These are phyloP conservation scores for Cyamopsis tetragonoloba DNA, from an alignment of 306 rosid species.

Conservation along the genomic window DNA sequence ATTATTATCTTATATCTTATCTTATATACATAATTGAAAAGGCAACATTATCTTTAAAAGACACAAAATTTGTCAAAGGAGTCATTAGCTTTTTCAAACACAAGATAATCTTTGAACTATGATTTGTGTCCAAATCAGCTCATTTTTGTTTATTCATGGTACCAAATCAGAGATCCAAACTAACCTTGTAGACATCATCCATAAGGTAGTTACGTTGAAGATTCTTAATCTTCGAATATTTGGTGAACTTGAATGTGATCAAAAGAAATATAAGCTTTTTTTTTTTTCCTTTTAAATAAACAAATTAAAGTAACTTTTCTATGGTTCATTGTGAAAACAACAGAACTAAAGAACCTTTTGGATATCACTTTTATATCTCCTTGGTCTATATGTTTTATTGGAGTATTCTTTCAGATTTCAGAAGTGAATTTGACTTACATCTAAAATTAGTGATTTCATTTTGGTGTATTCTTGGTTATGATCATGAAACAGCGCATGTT, in stretches of 20 bases:
- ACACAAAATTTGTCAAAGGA: neutral
- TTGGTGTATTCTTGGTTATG: conserved; percentile 39
- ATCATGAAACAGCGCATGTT: conserved; percentile 58
- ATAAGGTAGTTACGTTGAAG: conserved; percentile 46
- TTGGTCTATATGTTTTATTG: too few relatives aligned
- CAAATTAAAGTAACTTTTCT: too few relatives aligned
- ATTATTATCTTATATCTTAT: too few relatives aligned
- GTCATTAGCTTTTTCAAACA: neutral
- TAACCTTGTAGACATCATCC: conserved; percentile 54
- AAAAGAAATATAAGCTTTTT: neutral
- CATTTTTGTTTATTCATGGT: too few relatives aligned
- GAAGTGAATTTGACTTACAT: conserved; percentile 60
- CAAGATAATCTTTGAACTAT: neutral
- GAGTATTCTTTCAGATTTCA: too few relatives aligned
- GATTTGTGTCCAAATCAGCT: neutral
- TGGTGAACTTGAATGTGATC: conserved; percentile 36
- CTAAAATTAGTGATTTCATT: conserved; percentile 54
- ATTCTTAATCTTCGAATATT: conserved; percentile 53
- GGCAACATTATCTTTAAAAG: too few relatives aligned
- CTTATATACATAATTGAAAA: neutral
- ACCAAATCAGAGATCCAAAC: neutral
- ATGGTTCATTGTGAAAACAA: too few relatives aligned
- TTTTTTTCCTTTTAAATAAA: too few relatives aligned
- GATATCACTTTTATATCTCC: too few relatives aligned
- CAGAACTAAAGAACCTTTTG: too few relatives aligned